Percentiles rank a stretch among this genome's conserved stretches.
phyloP scores from a whole-genome alignment of 2,329 filamentous ascomycete genomes.

The Fusarium algeriense region DNA sequence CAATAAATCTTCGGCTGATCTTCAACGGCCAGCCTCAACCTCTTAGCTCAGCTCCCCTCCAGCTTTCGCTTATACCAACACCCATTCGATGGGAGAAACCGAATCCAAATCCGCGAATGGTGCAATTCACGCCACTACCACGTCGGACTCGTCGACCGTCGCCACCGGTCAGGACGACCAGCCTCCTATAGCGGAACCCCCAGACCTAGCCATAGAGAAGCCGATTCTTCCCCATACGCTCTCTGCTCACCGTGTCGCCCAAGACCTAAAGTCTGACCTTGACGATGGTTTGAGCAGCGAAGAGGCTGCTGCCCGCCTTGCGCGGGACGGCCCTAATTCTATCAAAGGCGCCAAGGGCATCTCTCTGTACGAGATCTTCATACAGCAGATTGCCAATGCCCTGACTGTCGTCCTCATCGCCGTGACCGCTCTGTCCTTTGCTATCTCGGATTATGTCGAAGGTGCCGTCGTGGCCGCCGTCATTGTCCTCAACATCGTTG shows the following conservation, averaged over 20 bases:
- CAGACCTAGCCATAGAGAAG: conserved; percentile 54
- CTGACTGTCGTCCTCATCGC: conserved; percentile 80
- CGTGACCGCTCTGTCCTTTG: conserved; percentile 78
- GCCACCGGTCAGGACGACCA: conserved; percentile 53
- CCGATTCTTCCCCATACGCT: conserved; percentile 53
- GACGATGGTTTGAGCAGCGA: conserved; percentile 71
- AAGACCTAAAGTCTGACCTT: conserved; percentile 57
- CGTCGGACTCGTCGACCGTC: conserved; percentile 54
- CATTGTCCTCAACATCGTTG: conserved; percentile 75
- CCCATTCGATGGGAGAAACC: conserved; percentile 59
- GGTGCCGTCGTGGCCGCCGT: conserved; percentile 73
- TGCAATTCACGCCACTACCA: conserved; percentile 56
- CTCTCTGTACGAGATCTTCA: conserved; percentile 80
- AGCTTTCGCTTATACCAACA: conserved; percentile 47
- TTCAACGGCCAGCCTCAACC: conserved; percentile 15
- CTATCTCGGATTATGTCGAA: conserved; percentile 74
- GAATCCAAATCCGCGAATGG: conserved; percentile 55
- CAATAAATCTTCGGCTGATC: conserved; percentile 24
- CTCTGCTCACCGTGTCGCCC: conserved; percentile 52
- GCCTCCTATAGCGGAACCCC: conserved; percentile 56
- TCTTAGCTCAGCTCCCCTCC: conserved; percentile 9
- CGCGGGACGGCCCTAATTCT: conserved; percentile 75
- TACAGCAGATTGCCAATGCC: conserved; percentile 83
- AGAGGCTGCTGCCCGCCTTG: conserved; percentile 75
- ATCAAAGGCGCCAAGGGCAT: conserved; percentile 78